A percentile compares a stretch with the other conserved stretches of the same genome.
Evolutionary conservation across 2,329 filamentous ascomycete species (phyloP).

Genomic region (Penicillium sp.): DNA sequence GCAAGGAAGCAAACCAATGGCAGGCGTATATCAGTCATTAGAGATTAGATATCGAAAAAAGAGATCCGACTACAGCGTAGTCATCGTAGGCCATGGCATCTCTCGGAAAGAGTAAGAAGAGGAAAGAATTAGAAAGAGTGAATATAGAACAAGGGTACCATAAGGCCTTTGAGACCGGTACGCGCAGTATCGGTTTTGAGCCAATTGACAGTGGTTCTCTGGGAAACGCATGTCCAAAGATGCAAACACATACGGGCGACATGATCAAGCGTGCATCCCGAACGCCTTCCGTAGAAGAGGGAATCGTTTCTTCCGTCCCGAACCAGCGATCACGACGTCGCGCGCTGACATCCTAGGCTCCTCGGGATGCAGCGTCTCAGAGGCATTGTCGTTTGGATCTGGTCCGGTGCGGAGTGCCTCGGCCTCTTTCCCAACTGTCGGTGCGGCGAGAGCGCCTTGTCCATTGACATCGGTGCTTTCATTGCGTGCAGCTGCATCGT

Average conservation of each 20-base stretch:
- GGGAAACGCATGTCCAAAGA: not conserved
- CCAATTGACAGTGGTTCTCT: not conserved
- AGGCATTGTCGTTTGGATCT: conserved; percentile 12
- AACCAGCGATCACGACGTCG: conserved; percentile 35
- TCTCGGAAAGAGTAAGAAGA: conserved; percentile 2
- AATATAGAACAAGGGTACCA: conserved; percentile 8
- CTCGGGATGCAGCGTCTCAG: conserved; percentile 16
- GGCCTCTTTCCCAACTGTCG: conserved; percentile 10
- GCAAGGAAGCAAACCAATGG: conserved; percentile 6
- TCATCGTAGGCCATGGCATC: not conserved
- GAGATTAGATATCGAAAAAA: conserved; percentile 24
- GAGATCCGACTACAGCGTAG: not conserved
- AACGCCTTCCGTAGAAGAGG: conserved; percentile 45
- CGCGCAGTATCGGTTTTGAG: not conserved
- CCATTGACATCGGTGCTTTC: conserved; percentile 14
- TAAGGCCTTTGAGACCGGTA: not conserved
- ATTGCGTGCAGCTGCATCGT: conserved; percentile 3
- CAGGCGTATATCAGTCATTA: conserved; percentile 22
- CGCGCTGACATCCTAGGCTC: conserved; percentile 17
- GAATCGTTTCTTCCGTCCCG: conserved; percentile 47
- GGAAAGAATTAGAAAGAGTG: not conserved
- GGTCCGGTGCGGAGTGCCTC: conserved; percentile 6
- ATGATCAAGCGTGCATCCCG: conserved; percentile 32
- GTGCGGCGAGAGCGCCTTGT: not conserved
- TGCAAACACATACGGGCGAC: not conserved